A percentile compares a stretch with the other conserved stretches of the same genome.
Conservation (phyloP, 2,329 filamentous ascomycete genomes). For the Hortaea sp. region DNA sequence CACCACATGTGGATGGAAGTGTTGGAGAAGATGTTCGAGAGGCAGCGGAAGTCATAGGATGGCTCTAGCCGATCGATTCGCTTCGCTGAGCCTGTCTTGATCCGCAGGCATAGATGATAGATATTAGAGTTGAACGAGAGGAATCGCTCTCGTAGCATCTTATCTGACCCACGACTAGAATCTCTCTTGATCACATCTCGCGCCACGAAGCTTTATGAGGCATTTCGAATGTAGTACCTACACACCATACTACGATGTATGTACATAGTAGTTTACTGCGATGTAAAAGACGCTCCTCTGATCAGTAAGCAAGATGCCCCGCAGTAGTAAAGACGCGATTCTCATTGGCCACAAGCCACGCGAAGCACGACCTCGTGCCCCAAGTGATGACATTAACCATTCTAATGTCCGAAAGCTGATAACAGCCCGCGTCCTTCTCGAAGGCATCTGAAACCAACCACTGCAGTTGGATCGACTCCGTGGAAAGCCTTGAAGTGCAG, state of each 20-base stretch:
- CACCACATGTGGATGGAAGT: slow-evolving; percentile 34
- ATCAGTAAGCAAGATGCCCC: neutral
- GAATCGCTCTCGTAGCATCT: no score
- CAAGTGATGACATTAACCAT: neutral
- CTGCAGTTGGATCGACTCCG: no score
- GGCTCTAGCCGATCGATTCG: no score
- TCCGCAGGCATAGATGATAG: no score
- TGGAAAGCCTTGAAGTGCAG: neutral
- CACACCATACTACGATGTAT: no score
- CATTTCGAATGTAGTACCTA: no score
- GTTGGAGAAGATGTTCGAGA: slow-evolving; percentile 9
- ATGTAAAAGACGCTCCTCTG: neutral
- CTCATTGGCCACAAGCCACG: neutral
- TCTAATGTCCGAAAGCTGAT: neutral
- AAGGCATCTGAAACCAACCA: neutral
- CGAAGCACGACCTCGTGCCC: neutral
- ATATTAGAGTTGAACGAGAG: no score
- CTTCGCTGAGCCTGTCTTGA: no score
- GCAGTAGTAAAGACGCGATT: neutral
- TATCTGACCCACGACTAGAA: no score
- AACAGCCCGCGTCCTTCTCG: neutral
- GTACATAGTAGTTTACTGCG: no score
- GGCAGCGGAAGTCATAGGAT: neutral
- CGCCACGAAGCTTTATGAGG: no score
- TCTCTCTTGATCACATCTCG: no score